A percentile compares a stretch with the other conserved stretches of the same genome.
phyloP scores from a whole-genome alignment of 2,329 filamentous ascomycete genomes.

The Scedosporium minutisporum region DNA sequence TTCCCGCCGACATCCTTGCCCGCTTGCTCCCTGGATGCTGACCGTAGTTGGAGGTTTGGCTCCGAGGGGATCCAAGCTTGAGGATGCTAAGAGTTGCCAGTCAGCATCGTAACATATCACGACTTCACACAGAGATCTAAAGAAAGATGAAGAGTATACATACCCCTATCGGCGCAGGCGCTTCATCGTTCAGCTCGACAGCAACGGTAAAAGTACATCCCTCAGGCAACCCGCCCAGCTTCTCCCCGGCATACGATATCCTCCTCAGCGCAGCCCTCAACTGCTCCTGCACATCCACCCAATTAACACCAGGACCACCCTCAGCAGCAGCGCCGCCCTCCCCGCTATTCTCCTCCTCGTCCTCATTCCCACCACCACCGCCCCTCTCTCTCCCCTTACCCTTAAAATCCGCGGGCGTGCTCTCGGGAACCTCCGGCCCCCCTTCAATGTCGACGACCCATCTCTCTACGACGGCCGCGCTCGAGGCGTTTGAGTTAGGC shows the following conservation, averaged over 20 bases:
- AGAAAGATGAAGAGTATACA: constrained; percentile 15
- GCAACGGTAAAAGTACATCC: constrained; percentile 69
- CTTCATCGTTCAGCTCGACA: constrained; percentile 58
- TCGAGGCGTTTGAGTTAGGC: not conserved
- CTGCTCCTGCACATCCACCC: constrained; percentile 60
- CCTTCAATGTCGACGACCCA: constrained; percentile 50
- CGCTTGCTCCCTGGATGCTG: constrained; percentile 7
- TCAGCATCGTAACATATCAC: not conserved
- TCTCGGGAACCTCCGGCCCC: constrained; percentile 38
- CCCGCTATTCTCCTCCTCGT: constrained; percentile 13
- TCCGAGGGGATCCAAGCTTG: constrained; percentile 52
- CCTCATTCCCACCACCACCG: constrained; percentile 13
- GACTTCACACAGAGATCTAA: not conserved
- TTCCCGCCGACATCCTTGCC: not conserved
- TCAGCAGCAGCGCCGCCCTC: constrained; percentile 11
- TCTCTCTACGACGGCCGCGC: constrained; percentile 33
- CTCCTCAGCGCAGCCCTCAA: constrained; percentile 57
- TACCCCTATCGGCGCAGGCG: constrained; percentile 48
- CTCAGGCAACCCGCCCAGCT: constrained; percentile 46
- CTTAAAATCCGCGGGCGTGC: not conserved
- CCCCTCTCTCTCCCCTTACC: constrained; percentile 10
- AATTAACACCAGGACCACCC: constrained; percentile 28
- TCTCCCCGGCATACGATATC: constrained; percentile 50
- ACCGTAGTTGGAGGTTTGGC: constrained; percentile 31
- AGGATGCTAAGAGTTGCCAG: constrained; percentile 34